These are phyloP conservation scores for Paramecium biaurelia DNA, from an alignment of 73 alveolate genomes.

Conservation along the genomic window DNA sequence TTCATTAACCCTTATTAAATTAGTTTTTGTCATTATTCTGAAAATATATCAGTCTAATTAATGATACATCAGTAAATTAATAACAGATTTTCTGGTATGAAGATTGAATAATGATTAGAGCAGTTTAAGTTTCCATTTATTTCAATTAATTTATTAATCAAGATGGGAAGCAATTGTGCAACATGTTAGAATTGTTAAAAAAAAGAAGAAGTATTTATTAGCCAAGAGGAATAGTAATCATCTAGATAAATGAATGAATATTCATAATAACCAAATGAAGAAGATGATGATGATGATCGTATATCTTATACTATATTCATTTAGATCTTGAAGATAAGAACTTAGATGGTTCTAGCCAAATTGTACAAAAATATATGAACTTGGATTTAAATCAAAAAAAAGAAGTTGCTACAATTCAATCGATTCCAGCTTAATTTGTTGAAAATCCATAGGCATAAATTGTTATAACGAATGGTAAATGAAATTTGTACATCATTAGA, in stretches of 20 bases:
- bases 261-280: constrained; percentile 28
- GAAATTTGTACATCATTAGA: background rate
- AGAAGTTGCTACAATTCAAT: background rate
- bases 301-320: background rate
- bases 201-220: background rate
- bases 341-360: background rate
- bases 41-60: background rate
- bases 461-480: background rate
- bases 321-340: background rate
- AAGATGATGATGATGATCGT: constrained; percentile 7
- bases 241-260: background rate
- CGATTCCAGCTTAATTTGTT: background rate
- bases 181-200: constrained; percentile 40
- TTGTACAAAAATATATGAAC: background rate
- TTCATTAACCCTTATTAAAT: background rate
- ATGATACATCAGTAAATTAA: background rate
- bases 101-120: background rate
- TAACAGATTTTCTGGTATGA: background rate
- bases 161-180: constrained; percentile 40
- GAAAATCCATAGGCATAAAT: background rate
- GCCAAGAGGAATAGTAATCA: background rate
- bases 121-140: background rate
- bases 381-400: background rate
- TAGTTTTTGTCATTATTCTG: background rate
- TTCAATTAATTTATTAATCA: background rate